These are phyloP conservation scores for Clonostachys chloroleuca DNA, from an alignment of 2,329 filamentous ascomycete species.

Conservation along the genomic window DNA sequence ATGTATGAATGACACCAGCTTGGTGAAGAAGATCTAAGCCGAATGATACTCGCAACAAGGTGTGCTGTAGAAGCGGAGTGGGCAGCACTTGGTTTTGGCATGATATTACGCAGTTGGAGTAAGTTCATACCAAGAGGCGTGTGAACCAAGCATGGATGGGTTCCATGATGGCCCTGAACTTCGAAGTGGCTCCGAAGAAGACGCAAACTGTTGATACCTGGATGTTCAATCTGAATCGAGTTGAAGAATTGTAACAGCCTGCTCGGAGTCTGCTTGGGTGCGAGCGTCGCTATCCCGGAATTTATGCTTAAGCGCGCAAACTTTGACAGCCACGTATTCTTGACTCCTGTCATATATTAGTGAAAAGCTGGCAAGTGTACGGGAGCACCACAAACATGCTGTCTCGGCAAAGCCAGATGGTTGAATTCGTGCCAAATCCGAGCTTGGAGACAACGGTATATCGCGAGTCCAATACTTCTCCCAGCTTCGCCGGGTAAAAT, in stretches of 20 bases:
- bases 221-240: constrained; percentile 5
- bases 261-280: constrained; percentile 3
- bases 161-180: constrained; percentile 2
- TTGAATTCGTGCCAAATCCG: constrained; percentile 6
- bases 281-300: not conserved
- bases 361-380: not conserved
- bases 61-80: constrained; percentile 13
- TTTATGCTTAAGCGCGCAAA: not conserved
- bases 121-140: constrained; percentile 4
- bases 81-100: constrained; percentile 12
- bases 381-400: not conserved
- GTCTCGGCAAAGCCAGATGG: constrained; percentile 6
- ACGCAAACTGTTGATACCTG: constrained; percentile 1
- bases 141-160: constrained; percentile 3
- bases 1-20: constrained; percentile 4
- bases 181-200: constrained; percentile 1
- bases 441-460: constrained; percentile 6
- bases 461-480: constrained; percentile 1
- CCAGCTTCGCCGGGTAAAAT: constrained; percentile 3
- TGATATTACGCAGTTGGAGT: constrained; percentile 3
- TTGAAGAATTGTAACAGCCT: constrained; percentile 9
- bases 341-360: not conserved
- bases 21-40: constrained; percentile 3
- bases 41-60: constrained; percentile 8
- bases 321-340: constrained; percentile 1